Evolutionary conservation across 2,329 filamentous ascomycete genomes (phyloP), one percentile per base, ranked within the genome.

Genomic region (Capronia americana): DNA sequence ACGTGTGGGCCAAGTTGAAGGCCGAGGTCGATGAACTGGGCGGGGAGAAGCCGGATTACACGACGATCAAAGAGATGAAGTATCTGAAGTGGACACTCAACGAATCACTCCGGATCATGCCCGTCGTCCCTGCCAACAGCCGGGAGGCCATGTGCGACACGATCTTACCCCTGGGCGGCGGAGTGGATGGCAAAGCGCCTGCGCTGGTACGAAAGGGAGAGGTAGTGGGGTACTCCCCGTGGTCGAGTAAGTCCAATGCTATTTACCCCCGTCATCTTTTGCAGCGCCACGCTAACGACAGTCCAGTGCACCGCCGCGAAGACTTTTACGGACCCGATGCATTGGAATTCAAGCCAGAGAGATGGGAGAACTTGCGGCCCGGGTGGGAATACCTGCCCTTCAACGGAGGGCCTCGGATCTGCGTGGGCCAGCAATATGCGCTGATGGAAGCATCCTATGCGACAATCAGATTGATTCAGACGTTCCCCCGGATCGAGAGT

Each of bases 401-500:
- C 67, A 73, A 71, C 57, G 73, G 73, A 26, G 73, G 73, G 12
- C 72, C 71, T 17, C 64, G 73, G 32, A 73, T 72, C 51, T 74
- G 73, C 54, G 62, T 74, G 28, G 71, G 91, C 0, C 90, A 94
- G 82, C 90, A 94, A 77, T 94, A 93, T 75, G 92, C 92, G 12
- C 79, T 94, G 51, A 92, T 90, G 0, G 90, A 94, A 81, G 74
- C 77, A 6, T 74, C 75, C 0, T 94, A 93, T 75, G 88, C 90
- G 6, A 83, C 92, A 65, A 88, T 90, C 30, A 82, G 91, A 55
- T 73, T 95, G 71, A 86, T 93, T 73, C 92, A 94, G 81, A 82
- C 85, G 23, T 95, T 90, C 74, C 86, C 88, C 58, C 78, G 83
- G 12, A 81, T 92, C 8, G 85, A 88, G 73, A 76, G 69, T 61